Conservation (phyloP, 345 rosid species). For the Hypericum perforatum region DNA sequence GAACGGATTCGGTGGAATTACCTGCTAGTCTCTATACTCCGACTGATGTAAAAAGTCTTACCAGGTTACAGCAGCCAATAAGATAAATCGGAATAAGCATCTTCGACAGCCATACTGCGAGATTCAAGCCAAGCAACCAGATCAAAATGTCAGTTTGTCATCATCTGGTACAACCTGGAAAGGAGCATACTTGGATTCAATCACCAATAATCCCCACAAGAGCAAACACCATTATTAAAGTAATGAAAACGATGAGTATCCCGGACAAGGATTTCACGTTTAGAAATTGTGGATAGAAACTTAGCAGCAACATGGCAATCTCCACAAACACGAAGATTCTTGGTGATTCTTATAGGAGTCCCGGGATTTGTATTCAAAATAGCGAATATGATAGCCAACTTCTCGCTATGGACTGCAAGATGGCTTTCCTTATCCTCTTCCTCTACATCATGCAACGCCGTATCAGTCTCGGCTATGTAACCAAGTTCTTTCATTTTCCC, state of each 20-base stretch:
- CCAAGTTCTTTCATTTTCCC: constrained; percentile 61
- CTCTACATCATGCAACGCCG: constrained; percentile 73
- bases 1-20: no score
- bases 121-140: no score
- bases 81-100: no score
- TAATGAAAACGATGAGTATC: constrained; percentile 61
- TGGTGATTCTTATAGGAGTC: constrained; percentile 49
- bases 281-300: constrained; percentile 50
- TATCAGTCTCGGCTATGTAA: constrained; percentile 50
- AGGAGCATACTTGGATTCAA: not conserved
- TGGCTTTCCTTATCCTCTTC: constrained; percentile 74
- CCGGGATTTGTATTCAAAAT: constrained; percentile 37
- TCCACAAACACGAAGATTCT: constrained; percentile 65
- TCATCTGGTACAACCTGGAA: no score
- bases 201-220: constrained; percentile 72
- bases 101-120: no score
- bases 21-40: no score
- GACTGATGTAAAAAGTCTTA: no score
- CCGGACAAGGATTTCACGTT: constrained; percentile 48
- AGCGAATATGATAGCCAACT: constrained; percentile 62
- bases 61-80: no score
- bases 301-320: constrained; percentile 70
- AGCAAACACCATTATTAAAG: constrained; percentile 49
- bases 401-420: constrained; percentile 70
- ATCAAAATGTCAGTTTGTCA: no score